Conservation (phyloP, 495 filamentous ascomycete genomes). For the Neurospora sp. region DNA sequence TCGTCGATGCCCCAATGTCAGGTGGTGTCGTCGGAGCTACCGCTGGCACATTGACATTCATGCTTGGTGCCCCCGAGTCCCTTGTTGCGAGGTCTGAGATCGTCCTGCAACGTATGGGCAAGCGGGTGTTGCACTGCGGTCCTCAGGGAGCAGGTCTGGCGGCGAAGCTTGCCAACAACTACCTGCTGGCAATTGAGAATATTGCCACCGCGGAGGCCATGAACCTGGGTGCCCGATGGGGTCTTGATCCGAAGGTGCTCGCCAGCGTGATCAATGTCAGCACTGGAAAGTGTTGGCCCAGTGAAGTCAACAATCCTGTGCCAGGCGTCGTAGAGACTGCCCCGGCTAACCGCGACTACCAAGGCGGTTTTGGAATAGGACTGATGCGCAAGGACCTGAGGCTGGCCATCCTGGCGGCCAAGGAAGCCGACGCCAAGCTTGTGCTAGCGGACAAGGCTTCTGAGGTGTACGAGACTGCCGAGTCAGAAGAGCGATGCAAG, state of each 20-base stretch:
- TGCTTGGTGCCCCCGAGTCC: slow-evolving; percentile 61
- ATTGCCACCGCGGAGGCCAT: slow-evolving; percentile 89
- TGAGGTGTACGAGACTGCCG: slow-evolving; percentile 55
- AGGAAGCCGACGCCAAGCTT: slow-evolving; percentile 54
- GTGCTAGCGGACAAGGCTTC: slow-evolving; percentile 53
- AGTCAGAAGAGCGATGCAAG: slow-evolving; percentile 47
- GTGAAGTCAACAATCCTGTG: slow-evolving; percentile 86
- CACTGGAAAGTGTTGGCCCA: slow-evolving; percentile 85
- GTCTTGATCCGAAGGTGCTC: slow-evolving; percentile 68
- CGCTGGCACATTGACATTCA: slow-evolving; percentile 70
- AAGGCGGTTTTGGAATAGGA: slow-evolving; percentile 71
- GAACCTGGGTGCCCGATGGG: slow-evolving; percentile 79
- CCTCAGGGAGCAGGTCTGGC: slow-evolving; percentile 69
- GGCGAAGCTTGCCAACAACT: slow-evolving; percentile 89
- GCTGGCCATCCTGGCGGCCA: slow-evolving; percentile 63
- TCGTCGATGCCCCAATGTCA: slow-evolving; percentile 76
- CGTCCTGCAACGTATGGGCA: slow-evolving; percentile 69
- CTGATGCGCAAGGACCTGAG: slow-evolving; percentile 79
- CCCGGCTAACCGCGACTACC: slow-evolving; percentile 63
- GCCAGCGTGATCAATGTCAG: slow-evolving; percentile 75
- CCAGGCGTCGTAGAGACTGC: slow-evolving; percentile 68
- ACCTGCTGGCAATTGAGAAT: slow-evolving; percentile 83
- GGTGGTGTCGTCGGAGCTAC: slow-evolving; percentile 76
- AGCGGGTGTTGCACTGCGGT: slow-evolving; percentile 70
- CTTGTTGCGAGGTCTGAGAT: slow-evolving; percentile 50